Evolutionary conservation across 2,329 filamentous ascomycete species (phyloP), one percentile per base, ranked within the genome.

Genomic region (Pestalotiopsis sp.): DNA sequence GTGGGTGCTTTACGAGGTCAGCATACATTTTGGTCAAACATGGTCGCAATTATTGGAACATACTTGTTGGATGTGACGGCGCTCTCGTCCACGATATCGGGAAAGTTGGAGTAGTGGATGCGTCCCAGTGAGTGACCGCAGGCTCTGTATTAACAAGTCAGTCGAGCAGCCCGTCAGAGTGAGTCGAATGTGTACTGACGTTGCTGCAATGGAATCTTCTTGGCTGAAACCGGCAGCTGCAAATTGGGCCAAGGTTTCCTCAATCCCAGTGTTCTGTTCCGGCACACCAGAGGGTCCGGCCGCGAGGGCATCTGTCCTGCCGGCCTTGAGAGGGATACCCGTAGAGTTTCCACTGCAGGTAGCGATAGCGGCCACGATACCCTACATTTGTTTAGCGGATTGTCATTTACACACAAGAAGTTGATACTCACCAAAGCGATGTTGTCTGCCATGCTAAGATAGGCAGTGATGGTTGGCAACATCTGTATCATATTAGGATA

Each of bases 401-500:
- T 49, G 39, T 25, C 1, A 49, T 2, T 31, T 27, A 4, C 7
- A 20, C 14, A 6, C 5, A 36, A 9, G 25, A 38, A 1, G 13
- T 38, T 1, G 13, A 11, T 11, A 58, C 64, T 58, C 11, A 66
- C 64, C 11, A 66, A 13, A 9, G 64, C 64, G 9, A 66, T 66
- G 64, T 66, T 66, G 17, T 66, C 64, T 58, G 64, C 64, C 64
- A 66, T 66, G 31, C 64, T 41, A 5, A 66, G 7, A 39, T 66
- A 66, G 25, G 64, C 64, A 6, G 41, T 66, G 36, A 66, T 66
- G 4, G 64, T 66, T 5, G 62, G 62, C 23, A 41, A 27, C 62
- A 65, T 65, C 62, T 65, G 20, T 14, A 63, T 17, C 61, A 20
- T 38, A n/a, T 63, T 63, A 63, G 36, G 12, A 38, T 23, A 63